A percentile compares a stretch with the other conserved stretches of the same genome.
Conservation (phyloP, 2,329 filamentous ascomycete species). For the Trichoderma citrinoviride region DNA sequence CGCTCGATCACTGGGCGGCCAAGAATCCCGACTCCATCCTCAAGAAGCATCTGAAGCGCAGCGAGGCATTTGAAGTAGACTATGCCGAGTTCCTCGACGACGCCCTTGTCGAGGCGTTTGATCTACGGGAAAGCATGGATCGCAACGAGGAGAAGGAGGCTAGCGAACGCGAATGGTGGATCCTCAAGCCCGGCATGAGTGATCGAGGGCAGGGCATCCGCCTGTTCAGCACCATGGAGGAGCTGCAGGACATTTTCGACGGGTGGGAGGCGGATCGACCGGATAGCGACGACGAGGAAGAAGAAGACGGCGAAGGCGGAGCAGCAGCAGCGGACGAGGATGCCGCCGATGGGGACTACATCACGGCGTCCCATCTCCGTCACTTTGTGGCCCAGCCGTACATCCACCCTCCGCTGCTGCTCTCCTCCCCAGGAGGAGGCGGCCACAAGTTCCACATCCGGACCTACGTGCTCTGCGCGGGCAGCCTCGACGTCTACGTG, state of each 20-base stretch:
- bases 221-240: constrained; percentile 79
- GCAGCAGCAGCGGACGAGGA: constrained; percentile 33
- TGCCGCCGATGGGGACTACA: constrained; percentile 47
- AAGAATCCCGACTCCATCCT: constrained; percentile 76
- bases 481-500: constrained; percentile 77
- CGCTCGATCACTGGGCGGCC: constrained; percentile 77
- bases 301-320: constrained; percentile 34
- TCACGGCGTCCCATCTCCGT: constrained; percentile 85
- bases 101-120: constrained; percentile 84
- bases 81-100: constrained; percentile 97
- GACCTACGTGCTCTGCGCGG: constrained; percentile 81
- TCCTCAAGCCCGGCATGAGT: constrained; percentile 96
- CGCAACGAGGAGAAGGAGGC: constrained; percentile 50
- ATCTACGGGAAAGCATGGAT: constrained; percentile 74
- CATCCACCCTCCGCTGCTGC: constrained; percentile 75
- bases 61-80: constrained; percentile 88
- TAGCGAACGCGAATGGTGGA: constrained; percentile 80
- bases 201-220: constrained; percentile 91
- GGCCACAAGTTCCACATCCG: constrained; percentile 91
- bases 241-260: constrained; percentile 85
- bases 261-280: constrained; percentile 74
- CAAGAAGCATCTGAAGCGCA: constrained; percentile 67
- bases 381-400: constrained; percentile 97
- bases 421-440: constrained; percentile 53
- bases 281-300: constrained; percentile 62